phyloP scores from a whole-genome alignment of 352 stramenopile genomes.

The Pythium folliculosum region DNA sequence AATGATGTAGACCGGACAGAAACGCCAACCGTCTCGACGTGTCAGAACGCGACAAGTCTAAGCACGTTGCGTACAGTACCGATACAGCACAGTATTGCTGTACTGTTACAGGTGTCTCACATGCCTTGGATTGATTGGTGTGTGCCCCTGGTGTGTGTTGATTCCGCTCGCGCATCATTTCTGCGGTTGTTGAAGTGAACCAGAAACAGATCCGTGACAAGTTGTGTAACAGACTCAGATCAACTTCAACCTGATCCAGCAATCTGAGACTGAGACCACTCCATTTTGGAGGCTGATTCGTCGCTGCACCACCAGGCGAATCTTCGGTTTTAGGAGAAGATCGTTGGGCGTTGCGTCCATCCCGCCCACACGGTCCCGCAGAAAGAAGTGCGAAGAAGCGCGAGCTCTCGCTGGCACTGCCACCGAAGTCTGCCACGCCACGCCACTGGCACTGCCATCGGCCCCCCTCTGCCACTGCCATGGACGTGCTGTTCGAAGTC shows the following conservation, averaged over 20 bases:
- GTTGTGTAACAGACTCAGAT: not conserved
- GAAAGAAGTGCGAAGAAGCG: not conserved
- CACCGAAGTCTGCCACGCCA: not conserved
- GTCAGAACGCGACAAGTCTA: too few relatives aligned
- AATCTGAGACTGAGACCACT: not conserved
- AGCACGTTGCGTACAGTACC: too few relatives aligned
- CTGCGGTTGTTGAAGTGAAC: not conserved
- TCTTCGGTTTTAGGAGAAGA: slow-evolving; percentile 30
- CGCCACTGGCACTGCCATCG: not conserved
- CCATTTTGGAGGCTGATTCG: slow-evolving; percentile 13
- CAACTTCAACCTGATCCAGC: not conserved
- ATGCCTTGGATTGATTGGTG: too few relatives aligned
- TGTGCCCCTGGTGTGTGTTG: too few relatives aligned
- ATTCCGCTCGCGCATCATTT: not conserved
- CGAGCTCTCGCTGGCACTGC: too few relatives aligned
- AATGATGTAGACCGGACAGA: too few relatives aligned
- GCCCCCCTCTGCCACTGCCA: not conserved
- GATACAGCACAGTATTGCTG: too few relatives aligned
- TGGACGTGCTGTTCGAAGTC: slow-evolving; percentile 29
- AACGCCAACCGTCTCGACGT: too few relatives aligned
- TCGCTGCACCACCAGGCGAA: slow-evolving; percentile 1
- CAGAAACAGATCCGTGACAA: not conserved
- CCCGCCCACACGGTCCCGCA: not conserved
- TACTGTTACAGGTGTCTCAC: too few relatives aligned
- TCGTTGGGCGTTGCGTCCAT: not conserved